Conservation (phyloP, 805 yeast genomes). For the Wickerhamiella kurtzmanii region DNA sequence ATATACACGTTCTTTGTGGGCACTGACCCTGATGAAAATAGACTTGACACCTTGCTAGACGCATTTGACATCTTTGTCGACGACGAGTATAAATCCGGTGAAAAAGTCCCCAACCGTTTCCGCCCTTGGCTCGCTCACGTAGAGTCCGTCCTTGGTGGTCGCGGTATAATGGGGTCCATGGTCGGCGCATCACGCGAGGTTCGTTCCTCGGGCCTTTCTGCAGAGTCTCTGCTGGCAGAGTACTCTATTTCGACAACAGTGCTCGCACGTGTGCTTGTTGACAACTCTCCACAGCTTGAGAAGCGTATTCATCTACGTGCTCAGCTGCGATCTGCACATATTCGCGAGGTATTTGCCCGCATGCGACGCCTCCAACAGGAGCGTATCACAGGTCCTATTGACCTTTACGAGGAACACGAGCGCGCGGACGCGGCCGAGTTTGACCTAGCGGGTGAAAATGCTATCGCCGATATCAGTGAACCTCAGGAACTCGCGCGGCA, state of each 20-base stretch:
- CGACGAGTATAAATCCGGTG: constrained; percentile 1
- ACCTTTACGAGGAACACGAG: constrained; percentile 37
- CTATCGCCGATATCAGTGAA: background rate
- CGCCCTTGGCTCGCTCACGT: constrained; percentile 62
- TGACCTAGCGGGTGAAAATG: background rate
- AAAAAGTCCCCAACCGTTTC: constrained; percentile 34
- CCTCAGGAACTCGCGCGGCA: constrained; percentile 44
- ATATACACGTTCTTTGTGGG: constrained; percentile 46
- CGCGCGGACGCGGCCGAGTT: constrained; percentile 30
- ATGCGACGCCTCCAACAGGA: constrained; percentile 42
- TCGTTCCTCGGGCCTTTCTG: constrained; percentile 27
- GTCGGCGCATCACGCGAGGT: constrained; percentile 84
- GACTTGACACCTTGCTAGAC: constrained; percentile 44
- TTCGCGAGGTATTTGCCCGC: constrained; percentile 37
- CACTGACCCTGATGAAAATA: constrained; percentile 22
- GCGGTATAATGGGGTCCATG: constrained; percentile 78
- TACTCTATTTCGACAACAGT: constrained; percentile 60
- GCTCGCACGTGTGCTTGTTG: constrained; percentile 47
- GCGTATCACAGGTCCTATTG: constrained; percentile 51
- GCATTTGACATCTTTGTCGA: constrained; percentile 30
- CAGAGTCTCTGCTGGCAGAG: constrained; percentile 54
- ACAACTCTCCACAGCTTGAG: constrained; percentile 22
- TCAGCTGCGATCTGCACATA: constrained; percentile 44
- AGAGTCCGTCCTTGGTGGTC: constrained; percentile 59
- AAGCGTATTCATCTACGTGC: constrained; percentile 45